Evolutionary conservation across 108 stramenopile species (phyloP).

Genomic region (Pseudonitzschia multiseries): DNA sequence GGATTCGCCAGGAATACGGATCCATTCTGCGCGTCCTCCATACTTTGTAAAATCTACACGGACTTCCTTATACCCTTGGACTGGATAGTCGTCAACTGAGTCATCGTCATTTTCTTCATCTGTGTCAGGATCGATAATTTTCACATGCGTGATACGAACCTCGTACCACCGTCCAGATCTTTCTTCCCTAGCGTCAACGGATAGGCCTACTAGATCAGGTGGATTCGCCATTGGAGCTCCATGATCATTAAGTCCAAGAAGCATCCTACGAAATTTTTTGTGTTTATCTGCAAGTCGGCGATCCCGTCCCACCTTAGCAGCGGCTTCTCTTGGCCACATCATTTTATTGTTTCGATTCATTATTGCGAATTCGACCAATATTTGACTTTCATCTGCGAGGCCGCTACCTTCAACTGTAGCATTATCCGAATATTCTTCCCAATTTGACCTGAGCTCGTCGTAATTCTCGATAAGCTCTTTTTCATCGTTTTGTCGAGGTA

Average conservation of each 20-base stretch:
- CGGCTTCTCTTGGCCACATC: constrained; percentile 85
- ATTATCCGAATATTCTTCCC: constrained; percentile 70
- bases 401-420: constrained; percentile 70
- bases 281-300: constrained; percentile 73
- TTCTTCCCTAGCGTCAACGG: constrained; percentile 83
- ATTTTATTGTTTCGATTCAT: constrained; percentile 59
- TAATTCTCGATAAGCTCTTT: constrained; percentile 26
- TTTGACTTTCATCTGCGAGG: constrained; percentile 57
- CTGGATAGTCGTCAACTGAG: constrained; percentile 3
- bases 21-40: constrained; percentile 80
- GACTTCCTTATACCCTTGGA: constrained; percentile 51
- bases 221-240: constrained; percentile 47
- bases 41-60: constrained; percentile 71
- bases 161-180: constrained; percentile 78
- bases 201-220: constrained; percentile 45
- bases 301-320: constrained; percentile 77
- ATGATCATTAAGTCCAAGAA: constrained; percentile 62
- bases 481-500: constrained; percentile 28
- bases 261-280: constrained; percentile 54
- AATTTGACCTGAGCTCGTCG: constrained; percentile 55
- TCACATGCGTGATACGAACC: constrained; percentile 60
- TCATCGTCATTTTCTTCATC: constrained; percentile 47
- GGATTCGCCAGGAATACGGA: constrained; percentile 63
- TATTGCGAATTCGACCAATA: constrained; percentile 79
- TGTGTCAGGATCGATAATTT: constrained; percentile 40